Evolutionary conservation across 352 stramenopile genomes (phyloP), one percentile per base, ranked within the genome.

Genomic region (Phytopythium delawarense): DNA sequence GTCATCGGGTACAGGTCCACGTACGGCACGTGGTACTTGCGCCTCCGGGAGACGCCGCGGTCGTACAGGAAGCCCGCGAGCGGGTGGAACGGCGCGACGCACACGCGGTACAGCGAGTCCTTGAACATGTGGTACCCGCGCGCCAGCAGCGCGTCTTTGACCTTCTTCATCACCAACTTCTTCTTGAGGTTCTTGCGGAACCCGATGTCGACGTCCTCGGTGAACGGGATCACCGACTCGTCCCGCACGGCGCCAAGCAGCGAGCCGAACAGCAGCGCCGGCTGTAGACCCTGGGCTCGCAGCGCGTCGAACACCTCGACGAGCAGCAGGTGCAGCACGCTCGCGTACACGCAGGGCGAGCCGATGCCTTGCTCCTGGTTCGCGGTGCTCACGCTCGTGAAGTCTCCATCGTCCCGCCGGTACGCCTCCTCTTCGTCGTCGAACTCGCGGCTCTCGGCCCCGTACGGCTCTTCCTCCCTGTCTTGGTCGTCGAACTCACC

Each of bases 151-250:
- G 30, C 30, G 34, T 62, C 52, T n/a, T 53, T 50, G 32, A 66
- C 44, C n/a, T 49, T 32, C 56, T 62, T 50, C 21, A 63, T 45
- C 15, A 51, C 21, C 12, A 55, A 20, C 48, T 54, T 59, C 46
- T 53, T 54, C 34, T 51, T 37, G 8, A 59, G 30, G 23, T 56
- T 51, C 30, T 54, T 30, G 12, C 44, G 48, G 32, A 56, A 68
- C 23, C 61, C 72, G 21, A 85, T 66, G 57, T 85, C 78, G 7
- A 64, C 70, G 60, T 88, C 78, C 35, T 85, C 76, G 7, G 76
- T 82, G 65, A 76, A 88, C 15, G 64, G 64, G 21, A 70, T 70
- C 7, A 58, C 55, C 16, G 39, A 55, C 4, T 49, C 28, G 21
- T 66, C 42, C 1, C 64, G 64, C 4, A 70, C 44, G 2, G 63